phyloP scores from a whole-genome alignment of 257 asterid species.

The Handroanthus guayacan region DNA sequence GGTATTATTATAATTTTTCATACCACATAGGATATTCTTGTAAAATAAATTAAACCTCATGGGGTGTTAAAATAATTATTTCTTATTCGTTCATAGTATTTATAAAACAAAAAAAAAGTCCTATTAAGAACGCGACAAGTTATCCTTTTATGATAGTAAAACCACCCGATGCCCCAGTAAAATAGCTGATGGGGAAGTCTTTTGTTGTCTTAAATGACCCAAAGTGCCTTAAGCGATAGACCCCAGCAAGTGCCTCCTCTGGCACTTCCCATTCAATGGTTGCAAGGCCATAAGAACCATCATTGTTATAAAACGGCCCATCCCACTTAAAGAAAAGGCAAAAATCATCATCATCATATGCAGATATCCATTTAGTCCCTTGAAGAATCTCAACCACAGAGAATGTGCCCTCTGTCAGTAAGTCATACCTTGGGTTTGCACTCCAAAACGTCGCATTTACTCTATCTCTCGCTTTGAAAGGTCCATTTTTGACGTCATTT shows the following conservation, averaged over 20 bases:
- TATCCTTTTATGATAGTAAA: constrained; percentile 33
- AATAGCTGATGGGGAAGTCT: constrained; percentile 44
- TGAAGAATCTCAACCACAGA: constrained; percentile 55
- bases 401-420: constrained; percentile 62
- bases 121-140: background rate
- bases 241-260: constrained; percentile 38
- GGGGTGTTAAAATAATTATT: too few relatives aligned
- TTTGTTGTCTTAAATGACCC: constrained; percentile 52
- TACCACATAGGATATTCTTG: too few relatives aligned
- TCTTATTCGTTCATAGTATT: too few relatives aligned
- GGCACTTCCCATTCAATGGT: constrained; percentile 71
- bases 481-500: constrained; percentile 38
- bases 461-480: constrained; percentile 46
- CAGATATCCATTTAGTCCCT: constrained; percentile 47
- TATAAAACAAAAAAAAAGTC: too few relatives aligned
- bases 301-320: constrained; percentile 21
- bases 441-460: constrained; percentile 60
- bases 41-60: too few relatives aligned
- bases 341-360: constrained; percentile 64
- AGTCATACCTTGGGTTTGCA: constrained; percentile 62
- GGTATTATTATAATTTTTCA: too few relatives aligned
- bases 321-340: constrained; percentile 59
- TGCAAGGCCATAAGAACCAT: constrained; percentile 45
- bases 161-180: constrained; percentile 63
- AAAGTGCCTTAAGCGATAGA: constrained; percentile 55